A percentile compares a stretch with the other conserved stretches of the same genome.
Evolutionary conservation across 1,284 basidiomycete genomes (phyloP).

Genomic region (Agroathelia rolfsii): DNA sequence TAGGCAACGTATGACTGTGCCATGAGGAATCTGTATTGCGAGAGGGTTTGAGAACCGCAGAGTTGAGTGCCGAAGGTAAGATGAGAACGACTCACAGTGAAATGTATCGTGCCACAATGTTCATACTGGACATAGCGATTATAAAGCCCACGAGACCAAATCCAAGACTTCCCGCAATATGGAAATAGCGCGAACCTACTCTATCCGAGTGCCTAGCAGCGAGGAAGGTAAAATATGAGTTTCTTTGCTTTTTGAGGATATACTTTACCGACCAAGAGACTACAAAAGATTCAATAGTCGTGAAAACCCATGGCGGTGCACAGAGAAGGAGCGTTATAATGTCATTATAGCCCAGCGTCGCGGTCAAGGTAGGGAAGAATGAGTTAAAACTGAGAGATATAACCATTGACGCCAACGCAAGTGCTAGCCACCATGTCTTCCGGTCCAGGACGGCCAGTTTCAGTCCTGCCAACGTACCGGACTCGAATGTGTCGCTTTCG

Average conservation of each 20-base stretch:
- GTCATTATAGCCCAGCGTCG: slow-evolving; percentile 57
- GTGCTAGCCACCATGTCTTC: slow-evolving; percentile 54
- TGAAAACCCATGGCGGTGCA: slow-evolving; percentile 70
- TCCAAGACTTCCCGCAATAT: slow-evolving; percentile 25
- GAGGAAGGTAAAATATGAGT: not conserved
- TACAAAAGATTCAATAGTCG: slow-evolving; percentile 43
- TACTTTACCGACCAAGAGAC: slow-evolving; percentile 42
- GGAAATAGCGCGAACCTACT: slow-evolving; percentile 28
- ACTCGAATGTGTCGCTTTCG: slow-evolving; percentile 30
- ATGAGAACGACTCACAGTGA: slow-evolving; percentile 18
- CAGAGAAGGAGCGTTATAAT: slow-evolving; percentile 65
- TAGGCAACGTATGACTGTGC: slow-evolving; percentile 23
- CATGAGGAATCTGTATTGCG: slow-evolving; percentile 22
- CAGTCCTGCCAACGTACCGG: slow-evolving; percentile 36
- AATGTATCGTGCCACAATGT: slow-evolving; percentile 29
- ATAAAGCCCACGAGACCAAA: slow-evolving; percentile 30
- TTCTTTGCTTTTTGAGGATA: not conserved
- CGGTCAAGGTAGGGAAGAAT: slow-evolving; percentile 58
- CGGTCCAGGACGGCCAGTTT: slow-evolving; percentile 55
- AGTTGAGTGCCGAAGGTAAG: not conserved
- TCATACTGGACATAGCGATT: slow-evolving; percentile 31
- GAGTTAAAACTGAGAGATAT: slow-evolving; percentile 60
- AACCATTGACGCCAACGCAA: slow-evolving; percentile 39
- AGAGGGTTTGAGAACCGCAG: slow-evolving; percentile 10
- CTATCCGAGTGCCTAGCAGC: slow-evolving; percentile 22